Conservation (phyloP, 2,329 filamentous ascomycete genomes). For the Fusarium camptoceras region DNA sequence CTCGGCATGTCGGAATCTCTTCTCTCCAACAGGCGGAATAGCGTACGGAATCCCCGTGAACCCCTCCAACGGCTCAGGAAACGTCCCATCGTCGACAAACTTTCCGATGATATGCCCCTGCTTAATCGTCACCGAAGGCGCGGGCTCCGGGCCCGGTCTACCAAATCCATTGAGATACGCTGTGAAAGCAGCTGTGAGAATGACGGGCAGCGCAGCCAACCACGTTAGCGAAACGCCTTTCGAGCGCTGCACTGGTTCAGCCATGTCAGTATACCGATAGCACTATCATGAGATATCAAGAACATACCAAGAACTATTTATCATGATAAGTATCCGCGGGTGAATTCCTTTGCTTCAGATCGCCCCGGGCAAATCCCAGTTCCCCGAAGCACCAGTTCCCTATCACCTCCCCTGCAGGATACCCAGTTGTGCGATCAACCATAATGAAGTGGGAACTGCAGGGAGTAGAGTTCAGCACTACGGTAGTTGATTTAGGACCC, state of each 20-base stretch:
- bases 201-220: conserved; percentile 35
- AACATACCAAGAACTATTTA: conserved; percentile 12
- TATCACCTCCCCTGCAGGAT: conserved; percentile 35
- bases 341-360: not conserved
- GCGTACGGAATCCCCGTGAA: conserved; percentile 64
- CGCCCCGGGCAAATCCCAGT: not conserved
- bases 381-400: conserved; percentile 17
- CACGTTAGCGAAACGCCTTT: conserved; percentile 24
- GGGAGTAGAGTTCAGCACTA: conserved; percentile 5
- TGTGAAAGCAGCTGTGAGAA: conserved; percentile 27
- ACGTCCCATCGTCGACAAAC: conserved; percentile 47
- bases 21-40: conserved; percentile 56
- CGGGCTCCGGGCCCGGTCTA: conserved; percentile 6
- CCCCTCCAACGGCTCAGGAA: conserved; percentile 50
- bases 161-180: conserved; percentile 23
- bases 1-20: conserved; percentile 55
- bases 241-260: conserved; percentile 8
- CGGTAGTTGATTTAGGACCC: conserved; percentile 41
- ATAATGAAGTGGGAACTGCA: conserved; percentile 21
- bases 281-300: not conserved
- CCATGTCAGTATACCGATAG: conserved; percentile 18
- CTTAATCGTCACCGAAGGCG: conserved; percentile 44
- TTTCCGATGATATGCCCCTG: conserved; percentile 50
- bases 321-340: conserved; percentile 20
- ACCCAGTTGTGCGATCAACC: not conserved